Conservation (phyloP, 176 grass and related monocot genomes). For the Thinopyrum elongatum region DNA sequence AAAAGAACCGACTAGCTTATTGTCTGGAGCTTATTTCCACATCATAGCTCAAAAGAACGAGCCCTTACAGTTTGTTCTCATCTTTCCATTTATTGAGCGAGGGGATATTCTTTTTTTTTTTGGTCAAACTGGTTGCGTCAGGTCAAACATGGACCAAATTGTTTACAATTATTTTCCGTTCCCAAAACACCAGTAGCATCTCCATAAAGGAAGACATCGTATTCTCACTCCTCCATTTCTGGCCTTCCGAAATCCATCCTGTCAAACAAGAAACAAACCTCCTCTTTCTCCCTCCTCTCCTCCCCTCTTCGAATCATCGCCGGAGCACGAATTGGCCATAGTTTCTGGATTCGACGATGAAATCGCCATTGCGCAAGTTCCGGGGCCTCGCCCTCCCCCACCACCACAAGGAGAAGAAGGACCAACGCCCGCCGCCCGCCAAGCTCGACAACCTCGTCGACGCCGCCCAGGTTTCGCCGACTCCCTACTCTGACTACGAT, state of each 20-base stretch:
- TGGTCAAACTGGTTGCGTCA: constrained; percentile 25
- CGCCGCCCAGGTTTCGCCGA: constrained; percentile 53
- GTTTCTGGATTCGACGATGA: constrained; percentile 48
- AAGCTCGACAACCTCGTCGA: constrained; percentile 84
- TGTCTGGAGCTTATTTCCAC: too few relatives aligned
- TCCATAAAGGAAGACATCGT: not conserved
- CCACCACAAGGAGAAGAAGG: constrained; percentile 45
- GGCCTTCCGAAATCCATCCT: constrained; percentile 23
- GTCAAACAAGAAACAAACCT: not conserved
- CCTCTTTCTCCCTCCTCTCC: not conserved
- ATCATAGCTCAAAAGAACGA: too few relatives aligned
- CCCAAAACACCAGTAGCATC: not conserved
- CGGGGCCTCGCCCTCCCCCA: constrained; percentile 50
- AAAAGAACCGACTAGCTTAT: too few relatives aligned
- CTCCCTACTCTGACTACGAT: not conserved
- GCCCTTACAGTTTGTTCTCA: not conserved
- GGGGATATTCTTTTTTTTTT: not conserved
- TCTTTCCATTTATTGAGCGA: not conserved
- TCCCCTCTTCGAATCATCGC: not conserved
- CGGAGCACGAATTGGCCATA: not conserved
- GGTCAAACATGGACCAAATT: constrained; percentile 52
- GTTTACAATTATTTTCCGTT: not conserved
- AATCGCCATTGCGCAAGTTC: constrained; percentile 81
- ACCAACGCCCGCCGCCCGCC: constrained; percentile 42
- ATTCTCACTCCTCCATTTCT: constrained; percentile 15